Conservation (phyloP, 2,329 filamentous ascomycete genomes). For the Penicillium nordicum region DNA sequence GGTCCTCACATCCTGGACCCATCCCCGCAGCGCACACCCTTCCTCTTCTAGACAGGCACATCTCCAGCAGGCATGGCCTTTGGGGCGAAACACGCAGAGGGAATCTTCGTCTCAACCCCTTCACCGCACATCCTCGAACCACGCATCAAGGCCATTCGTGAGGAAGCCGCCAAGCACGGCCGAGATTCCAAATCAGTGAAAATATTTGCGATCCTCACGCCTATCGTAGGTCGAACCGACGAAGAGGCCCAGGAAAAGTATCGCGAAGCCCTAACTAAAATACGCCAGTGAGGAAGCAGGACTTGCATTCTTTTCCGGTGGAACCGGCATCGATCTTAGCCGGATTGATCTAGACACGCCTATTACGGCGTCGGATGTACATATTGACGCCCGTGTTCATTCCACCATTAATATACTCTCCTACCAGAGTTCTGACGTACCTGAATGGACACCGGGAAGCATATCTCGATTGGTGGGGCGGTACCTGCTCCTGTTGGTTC, state of each 20-base stretch:
- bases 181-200: neutral
- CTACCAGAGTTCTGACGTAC: slow-evolving; percentile 7
- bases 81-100: neutral
- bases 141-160: neutral
- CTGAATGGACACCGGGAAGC: slow-evolving; percentile 10
- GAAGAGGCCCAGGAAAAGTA: neutral
- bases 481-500: slow-evolving; percentile 9
- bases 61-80: neutral
- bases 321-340: neutral
- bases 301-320: neutral
- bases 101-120: neutral
- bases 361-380: slow-evolving; percentile 7
- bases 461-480: slow-evolving; percentile 18
- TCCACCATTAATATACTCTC: slow-evolving; percentile 3
- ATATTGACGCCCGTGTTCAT: slow-evolving; percentile 9
- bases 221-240: neutral
- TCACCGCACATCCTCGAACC: slow-evolving; percentile 17
- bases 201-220: neutral
- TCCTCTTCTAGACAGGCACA: slow-evolving; percentile 40
- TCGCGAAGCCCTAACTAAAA: neutral
- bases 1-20: slow-evolving; percentile 37
- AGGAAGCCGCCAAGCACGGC: neutral
- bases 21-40: slow-evolving; percentile 40
- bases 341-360: neutral
- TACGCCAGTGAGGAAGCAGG: neutral